A percentile compares a stretch with the other conserved stretches of the same genome.
These are phyloP conservation scores for Brassica nigra DNA, from an alignment of 345 rosid species.

Conservation along the genomic window DNA sequence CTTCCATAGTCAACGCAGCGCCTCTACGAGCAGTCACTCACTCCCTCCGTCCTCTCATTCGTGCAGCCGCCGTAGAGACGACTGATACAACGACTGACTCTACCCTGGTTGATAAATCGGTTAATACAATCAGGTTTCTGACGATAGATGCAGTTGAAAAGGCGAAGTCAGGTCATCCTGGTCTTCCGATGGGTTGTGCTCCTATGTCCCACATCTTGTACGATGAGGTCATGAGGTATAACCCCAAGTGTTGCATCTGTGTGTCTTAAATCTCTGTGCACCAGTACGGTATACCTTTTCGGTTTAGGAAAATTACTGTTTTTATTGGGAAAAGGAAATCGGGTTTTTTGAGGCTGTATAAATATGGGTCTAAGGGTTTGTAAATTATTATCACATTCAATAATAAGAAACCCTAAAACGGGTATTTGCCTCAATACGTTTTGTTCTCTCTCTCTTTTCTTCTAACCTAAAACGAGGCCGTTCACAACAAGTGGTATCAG, in stretches of 20 bases:
- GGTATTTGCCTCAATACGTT: too few species aligned
- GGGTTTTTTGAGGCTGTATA: too few species aligned
- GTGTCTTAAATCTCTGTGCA: too few species aligned
- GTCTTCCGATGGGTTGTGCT: constrained; percentile 97
- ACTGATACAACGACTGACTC: constrained; percentile 55
- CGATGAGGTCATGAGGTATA: constrained; percentile 88
- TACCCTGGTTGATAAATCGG: constrained; percentile 70
- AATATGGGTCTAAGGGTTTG: too few species aligned
- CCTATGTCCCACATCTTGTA: constrained; percentile 88
- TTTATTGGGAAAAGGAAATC: too few species aligned
- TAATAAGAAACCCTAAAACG: too few species aligned
- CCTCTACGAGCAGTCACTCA: constrained; percentile 39
- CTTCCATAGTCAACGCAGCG: constrained; percentile 24
- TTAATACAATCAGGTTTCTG: constrained; percentile 83
- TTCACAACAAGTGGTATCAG: too few species aligned
- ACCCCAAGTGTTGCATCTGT: constrained; percentile 47
- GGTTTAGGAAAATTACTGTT: too few species aligned
- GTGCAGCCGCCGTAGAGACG: constrained; percentile 62
- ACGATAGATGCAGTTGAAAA: constrained; percentile 94
- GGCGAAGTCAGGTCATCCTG: constrained; percentile 97
- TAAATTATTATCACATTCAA: too few species aligned
- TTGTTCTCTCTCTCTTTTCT: too few species aligned
- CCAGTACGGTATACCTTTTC: too few species aligned
- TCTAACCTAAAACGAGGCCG: too few species aligned
- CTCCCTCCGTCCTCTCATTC: constrained; percentile 30